Evolutionary conservation across 1,139 yeast species (phyloP), one percentile per base, ranked within the genome.

Genomic region (Yamadazyma pseudoaaseri): DNA sequence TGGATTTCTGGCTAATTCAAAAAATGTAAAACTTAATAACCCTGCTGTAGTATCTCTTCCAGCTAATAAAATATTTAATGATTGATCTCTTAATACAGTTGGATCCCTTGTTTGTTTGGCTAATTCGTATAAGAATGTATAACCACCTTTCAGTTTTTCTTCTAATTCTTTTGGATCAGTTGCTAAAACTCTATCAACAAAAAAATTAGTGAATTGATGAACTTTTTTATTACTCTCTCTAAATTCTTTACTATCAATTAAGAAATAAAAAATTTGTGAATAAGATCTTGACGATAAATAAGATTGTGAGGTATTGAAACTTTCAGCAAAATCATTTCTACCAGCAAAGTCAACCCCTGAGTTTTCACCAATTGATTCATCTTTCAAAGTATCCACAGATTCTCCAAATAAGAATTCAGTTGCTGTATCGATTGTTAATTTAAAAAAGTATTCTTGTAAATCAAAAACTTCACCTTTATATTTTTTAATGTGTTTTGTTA

Each of bases 351-450:
- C 51, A 16, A 41, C 44, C 34, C 60, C 64, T 3, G 67, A 65
- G 8, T 68, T 57, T 44, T 66, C 74, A 5, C 79, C 79, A 49
- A 74, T 72, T 44, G 71, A 51, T 39, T 70, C 69, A 50, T 74
- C 79, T 29, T 54, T 49, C 35, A 74, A 62, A 12, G 69, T 56
- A 34, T 62, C 61, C 9, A 70, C 73, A 8, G 76, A 65, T 48
- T 70, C 76, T 10, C 83, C 83, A 55, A 77, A 76, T 45, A 77
- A 60, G 47, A 76, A 75, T 52, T 77, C 81, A 11, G 81, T 70
- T 4, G 82, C 74, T 16, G 79, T 67, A 49, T 77, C 83, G 39
- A 77, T 62, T 5, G 83, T 77, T 30, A 77, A 56, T 38, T 56
- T 56, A 54, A 68, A 76, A 49, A 74, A 73, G 33, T 69, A 57